These are phyloP conservation scores for Nepenthes alata DNA, from an alignment of 179 eudicot genomes.

Conservation along the genomic window DNA sequence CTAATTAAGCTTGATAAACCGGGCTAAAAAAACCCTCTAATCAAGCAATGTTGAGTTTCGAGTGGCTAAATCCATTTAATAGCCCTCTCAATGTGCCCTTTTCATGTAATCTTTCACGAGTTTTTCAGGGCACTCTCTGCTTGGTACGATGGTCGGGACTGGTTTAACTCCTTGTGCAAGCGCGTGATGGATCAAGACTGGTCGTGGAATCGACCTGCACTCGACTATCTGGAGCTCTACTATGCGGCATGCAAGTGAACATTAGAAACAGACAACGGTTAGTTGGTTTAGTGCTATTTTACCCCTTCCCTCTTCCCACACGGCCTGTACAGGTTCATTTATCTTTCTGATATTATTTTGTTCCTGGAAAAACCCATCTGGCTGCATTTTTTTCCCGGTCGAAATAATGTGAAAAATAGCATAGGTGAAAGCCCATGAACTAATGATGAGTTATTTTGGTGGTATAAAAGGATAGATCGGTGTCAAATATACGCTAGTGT, in stretches of 20 bases:
- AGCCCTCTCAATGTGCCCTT: no score
- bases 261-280: not conserved
- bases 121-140: slow-evolving; percentile 69
- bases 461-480: no score
- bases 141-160: slow-evolving; percentile 71
- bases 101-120: not conserved
- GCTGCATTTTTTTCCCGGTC: no score
- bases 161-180: slow-evolving; percentile 70
- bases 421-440: no score
- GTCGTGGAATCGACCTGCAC: slow-evolving; percentile 99
- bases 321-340: slow-evolving; percentile 35
- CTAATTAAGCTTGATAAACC: no score
- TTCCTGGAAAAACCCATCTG: no score
- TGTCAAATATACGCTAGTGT: no score
- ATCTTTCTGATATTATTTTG: not conserved
- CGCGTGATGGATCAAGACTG: slow-evolving; percentile 98
- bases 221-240: slow-evolving; percentile 90
- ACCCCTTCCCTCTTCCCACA: not conserved
- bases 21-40: no score
- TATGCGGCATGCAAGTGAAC: slow-evolving; percentile 71
- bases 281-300: not conserved
- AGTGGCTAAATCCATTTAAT: no score
- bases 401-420: no score
- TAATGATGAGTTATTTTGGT: no score
- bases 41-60: no score